Conservation (phyloP, 140 eudicot genomes). For the Flaveria floridana region DNA sequence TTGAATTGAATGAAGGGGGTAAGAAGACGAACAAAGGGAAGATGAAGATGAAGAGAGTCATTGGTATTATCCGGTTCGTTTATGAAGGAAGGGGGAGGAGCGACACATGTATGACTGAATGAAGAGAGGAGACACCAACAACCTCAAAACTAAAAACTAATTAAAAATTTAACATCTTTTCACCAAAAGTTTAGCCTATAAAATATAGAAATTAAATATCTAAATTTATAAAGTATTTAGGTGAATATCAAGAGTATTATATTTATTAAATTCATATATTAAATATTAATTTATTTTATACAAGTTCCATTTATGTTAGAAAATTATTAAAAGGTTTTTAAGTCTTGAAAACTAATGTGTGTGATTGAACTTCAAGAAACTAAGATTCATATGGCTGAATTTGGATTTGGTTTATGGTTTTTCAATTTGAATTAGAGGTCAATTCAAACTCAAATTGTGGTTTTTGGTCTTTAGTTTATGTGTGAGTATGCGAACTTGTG, state of each 20-base stretch:
- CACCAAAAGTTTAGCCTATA: neutral
- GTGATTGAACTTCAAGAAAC: too few species aligned
- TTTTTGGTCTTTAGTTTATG: too few species aligned
- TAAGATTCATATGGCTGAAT: too few species aligned
- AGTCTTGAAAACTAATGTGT: too few species aligned
- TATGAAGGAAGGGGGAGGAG: constrained; percentile 31
- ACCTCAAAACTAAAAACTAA: constrained; percentile 16
- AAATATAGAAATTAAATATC: neutral
- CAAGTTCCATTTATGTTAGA: too few species aligned
- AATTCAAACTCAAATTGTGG: too few species aligned
- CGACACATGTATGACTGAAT: constrained; percentile 37
- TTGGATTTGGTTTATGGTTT: too few species aligned
- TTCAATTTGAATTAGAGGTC: too few species aligned
- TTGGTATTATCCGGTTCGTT: constrained; percentile 33
- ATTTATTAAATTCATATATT: too few species aligned
- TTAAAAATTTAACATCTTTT: constrained; percentile 17
- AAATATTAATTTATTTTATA: too few species aligned
- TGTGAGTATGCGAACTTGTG: too few species aligned
- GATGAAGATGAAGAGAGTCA: constrained; percentile 22
- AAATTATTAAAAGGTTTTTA: too few species aligned
- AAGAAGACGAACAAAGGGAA: neutral
- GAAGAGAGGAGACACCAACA: constrained; percentile 28
- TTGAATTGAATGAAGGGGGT: neutral
- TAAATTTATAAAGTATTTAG: neutral
- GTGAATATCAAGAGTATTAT: neutral